These are phyloP conservation scores for Termitomyces sp. DNA, from an alignment of 768 basidiomycete genomes.

Conservation along the genomic window DNA sequence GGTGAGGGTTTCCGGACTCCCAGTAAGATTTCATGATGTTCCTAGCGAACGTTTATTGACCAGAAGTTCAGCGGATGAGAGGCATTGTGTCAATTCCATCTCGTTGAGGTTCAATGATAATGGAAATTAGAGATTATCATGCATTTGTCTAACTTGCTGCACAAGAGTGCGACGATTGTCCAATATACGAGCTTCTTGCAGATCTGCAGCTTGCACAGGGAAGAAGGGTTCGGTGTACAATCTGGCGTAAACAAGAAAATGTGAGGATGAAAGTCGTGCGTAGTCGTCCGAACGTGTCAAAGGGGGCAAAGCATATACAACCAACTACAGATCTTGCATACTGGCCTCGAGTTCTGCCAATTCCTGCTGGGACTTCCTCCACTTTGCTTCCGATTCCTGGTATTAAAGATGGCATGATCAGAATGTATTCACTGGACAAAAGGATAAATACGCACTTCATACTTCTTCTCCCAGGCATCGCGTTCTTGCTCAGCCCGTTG, in stretches of 20 bases:
- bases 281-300: neutral
- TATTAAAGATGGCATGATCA: constrained; percentile 7
- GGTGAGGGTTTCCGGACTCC: constrained; percentile 82
- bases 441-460: constrained; percentile 57
- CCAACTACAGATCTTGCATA: constrained; percentile 65
- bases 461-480: constrained; percentile 91
- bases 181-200: constrained; percentile 8
- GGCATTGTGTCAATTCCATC: constrained; percentile 88
- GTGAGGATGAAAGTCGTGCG: neutral
- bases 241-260: constrained; percentile 12
- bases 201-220: neutral
- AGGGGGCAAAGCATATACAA: neutral
- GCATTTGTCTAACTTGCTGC: neutral
- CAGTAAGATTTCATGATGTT: constrained; percentile 39
- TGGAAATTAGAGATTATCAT: constrained; percentile 1
- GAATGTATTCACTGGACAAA: neutral
- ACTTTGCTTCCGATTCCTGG: constrained; percentile 73
- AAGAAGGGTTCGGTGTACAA: constrained; percentile 1
- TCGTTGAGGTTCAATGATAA: constrained; percentile 61
- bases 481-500: constrained; percentile 85
- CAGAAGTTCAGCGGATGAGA: constrained; percentile 57
- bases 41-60: neutral
- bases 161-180: neutral
- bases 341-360: constrained; percentile 75
- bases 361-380: constrained; percentile 68